These are phyloP conservation scores for Hymenoscyphus repandus DNA, from an alignment of 2,329 filamentous ascomycete genomes.

Conservation along the genomic window DNA sequence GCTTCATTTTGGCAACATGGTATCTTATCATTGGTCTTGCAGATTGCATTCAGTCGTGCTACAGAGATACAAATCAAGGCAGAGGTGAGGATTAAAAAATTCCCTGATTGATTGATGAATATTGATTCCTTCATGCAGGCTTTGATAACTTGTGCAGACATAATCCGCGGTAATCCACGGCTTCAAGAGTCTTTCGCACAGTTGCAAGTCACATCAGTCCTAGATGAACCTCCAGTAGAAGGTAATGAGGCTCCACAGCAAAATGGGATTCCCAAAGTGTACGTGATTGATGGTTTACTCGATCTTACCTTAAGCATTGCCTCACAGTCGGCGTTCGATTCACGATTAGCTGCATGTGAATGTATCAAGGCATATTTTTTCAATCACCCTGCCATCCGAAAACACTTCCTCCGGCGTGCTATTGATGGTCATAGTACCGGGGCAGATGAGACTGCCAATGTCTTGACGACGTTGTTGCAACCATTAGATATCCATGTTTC, in stretches of 20 bases:
- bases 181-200: slow-evolving; percentile 89
- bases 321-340: slow-evolving; percentile 64
- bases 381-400: slow-evolving; percentile 72
- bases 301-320: slow-evolving; percentile 72
- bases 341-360: slow-evolving; percentile 79
- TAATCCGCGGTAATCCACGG: slow-evolving; percentile 73
- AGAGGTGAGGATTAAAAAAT: slow-evolving; percentile 49
- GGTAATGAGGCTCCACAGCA: slow-evolving; percentile 37
- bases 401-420: slow-evolving; percentile 81
- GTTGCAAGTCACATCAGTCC: slow-evolving; percentile 65
- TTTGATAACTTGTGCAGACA: slow-evolving; percentile 76
- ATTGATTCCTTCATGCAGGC: slow-evolving; percentile 46
- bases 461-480: slow-evolving; percentile 74
- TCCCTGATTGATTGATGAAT: background rate
- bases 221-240: slow-evolving; percentile 35
- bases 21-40: slow-evolving; percentile 71
- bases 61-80: slow-evolving; percentile 75
- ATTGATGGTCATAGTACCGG: slow-evolving; percentile 80
- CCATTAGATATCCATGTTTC: slow-evolving; percentile 56
- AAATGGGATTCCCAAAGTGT: slow-evolving; percentile 59
- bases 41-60: slow-evolving; percentile 71
- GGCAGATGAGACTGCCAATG: slow-evolving; percentile 79
- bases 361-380: slow-evolving; percentile 91
- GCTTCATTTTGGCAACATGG: slow-evolving; percentile 78
- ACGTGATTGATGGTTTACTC: slow-evolving; percentile 89